These are phyloP conservation scores for Acer campestre DNA, from an alignment of 345 rosid species.

Conservation along the genomic window DNA sequence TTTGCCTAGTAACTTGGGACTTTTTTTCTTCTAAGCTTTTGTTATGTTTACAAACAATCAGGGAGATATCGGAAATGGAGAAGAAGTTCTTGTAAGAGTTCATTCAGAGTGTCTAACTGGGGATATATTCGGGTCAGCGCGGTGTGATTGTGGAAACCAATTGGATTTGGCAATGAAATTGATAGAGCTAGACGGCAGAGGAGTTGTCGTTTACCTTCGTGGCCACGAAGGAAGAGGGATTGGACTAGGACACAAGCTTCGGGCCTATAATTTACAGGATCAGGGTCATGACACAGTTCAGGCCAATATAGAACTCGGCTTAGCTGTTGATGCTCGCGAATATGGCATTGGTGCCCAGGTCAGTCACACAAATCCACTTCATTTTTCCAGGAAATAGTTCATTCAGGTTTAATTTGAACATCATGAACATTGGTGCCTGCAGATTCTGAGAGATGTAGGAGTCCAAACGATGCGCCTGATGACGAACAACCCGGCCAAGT, in stretches of 20 bases:
- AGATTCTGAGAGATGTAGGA: constrained; percentile 81
- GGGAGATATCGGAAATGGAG: constrained; percentile 79
- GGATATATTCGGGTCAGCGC: constrained; percentile 78
- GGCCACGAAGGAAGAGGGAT: constrained; percentile 97
- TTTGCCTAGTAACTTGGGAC: neutral
- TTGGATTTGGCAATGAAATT: constrained; percentile 76
- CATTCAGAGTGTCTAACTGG: constrained; percentile 92
- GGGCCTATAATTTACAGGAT: constrained; percentile 85
- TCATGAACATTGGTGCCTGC: neutral
- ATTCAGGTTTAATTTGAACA: neutral
- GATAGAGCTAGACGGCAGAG: constrained; percentile 70
- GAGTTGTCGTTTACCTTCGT: constrained; percentile 76
- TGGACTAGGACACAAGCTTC: constrained; percentile 84
- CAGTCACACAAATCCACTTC: constrained; percentile 12
- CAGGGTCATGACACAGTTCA: constrained; percentile 91
- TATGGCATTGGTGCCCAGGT: constrained; percentile 96
- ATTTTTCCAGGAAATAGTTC: neutral
- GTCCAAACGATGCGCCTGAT: constrained; percentile 80
- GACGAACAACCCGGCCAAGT: constrained; percentile 95
- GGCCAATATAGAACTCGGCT: constrained; percentile 82
- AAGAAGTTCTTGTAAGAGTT: constrained; percentile 82
- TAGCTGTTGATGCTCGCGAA: constrained; percentile 82
- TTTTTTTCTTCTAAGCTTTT: neutral
- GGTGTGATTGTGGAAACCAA: constrained; percentile 90
- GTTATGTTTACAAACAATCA: constrained; percentile 21